Evolutionary conservation across 1,284 basidiomycete species (phyloP).

Genomic region (Marasmius oreades): DNA sequence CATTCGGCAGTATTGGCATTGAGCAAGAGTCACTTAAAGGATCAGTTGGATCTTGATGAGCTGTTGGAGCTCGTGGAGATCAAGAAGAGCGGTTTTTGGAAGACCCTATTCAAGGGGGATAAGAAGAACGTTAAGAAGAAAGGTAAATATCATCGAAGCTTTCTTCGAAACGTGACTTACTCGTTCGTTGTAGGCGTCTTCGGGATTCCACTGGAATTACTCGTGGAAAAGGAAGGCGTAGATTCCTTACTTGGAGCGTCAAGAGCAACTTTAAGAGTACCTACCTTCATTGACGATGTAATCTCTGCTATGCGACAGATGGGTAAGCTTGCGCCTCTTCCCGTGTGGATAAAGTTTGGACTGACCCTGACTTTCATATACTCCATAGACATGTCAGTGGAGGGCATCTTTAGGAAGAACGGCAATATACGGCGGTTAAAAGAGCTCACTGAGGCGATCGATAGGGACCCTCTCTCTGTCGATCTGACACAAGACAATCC

Average conservation of each 20-base stretch:
- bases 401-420: slow-evolving; percentile 98
- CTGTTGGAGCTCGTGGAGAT: slow-evolving; percentile 89
- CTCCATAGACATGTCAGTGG: slow-evolving; percentile 88
- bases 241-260: slow-evolving; percentile 92
- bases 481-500: slow-evolving; percentile 95
- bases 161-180: slow-evolving; percentile 24
- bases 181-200: slow-evolving; percentile 64
- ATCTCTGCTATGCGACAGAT: slow-evolving; percentile 98
- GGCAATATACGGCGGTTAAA: slow-evolving; percentile 95
- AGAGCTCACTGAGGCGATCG: slow-evolving; percentile 88
- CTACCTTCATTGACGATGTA: slow-evolving; percentile 97
- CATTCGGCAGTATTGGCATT: slow-evolving; percentile 87
- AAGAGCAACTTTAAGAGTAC: slow-evolving; percentile 82
- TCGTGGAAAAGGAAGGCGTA: slow-evolving; percentile 94
- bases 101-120: slow-evolving; percentile 84
- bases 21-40: slow-evolving; percentile 72
- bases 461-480: slow-evolving; percentile 87
- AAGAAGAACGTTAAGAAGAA: slow-evolving; percentile 87
- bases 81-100: slow-evolving; percentile 96
- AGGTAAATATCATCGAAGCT: slow-evolving; percentile 49
- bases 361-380: slow-evolving; percentile 7
- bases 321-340: slow-evolving; percentile 58
- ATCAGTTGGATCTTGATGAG: slow-evolving; percentile 88
- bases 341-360: slow-evolving; percentile 3
- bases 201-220: slow-evolving; percentile 87